These are phyloP conservation scores for Hypoxylon fragiforme DNA, from an alignment of 495 filamentous ascomycete species.

Conservation along the genomic window DNA sequence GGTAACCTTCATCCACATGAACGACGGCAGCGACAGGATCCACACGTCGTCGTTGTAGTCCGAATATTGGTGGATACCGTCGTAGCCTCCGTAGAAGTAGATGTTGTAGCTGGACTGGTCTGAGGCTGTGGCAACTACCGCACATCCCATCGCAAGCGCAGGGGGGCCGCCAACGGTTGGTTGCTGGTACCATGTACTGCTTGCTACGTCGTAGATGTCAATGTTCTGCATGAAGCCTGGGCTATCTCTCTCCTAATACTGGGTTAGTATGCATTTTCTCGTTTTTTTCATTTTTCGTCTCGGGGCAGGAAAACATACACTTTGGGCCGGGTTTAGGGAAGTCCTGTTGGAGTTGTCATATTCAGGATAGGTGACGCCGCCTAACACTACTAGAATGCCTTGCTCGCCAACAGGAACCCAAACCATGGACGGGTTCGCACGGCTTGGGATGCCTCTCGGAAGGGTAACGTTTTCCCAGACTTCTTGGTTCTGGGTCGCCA, in stretches of 20 bases:
- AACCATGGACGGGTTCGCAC: constrained; percentile 65
- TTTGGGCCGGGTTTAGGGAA: constrained; percentile 46
- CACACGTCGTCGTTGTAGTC: constrained; percentile 67
- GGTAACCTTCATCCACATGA: constrained; percentile 70
- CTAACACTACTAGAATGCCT: constrained; percentile 67
- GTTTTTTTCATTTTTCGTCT: too few species aligned
- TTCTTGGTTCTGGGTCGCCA: constrained; percentile 52
- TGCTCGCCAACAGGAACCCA: constrained; percentile 69
- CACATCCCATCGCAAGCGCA: constrained; percentile 63
- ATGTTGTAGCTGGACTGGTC: constrained; percentile 70
- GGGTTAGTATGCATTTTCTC: constrained; percentile 19
- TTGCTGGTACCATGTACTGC: constrained; percentile 63
- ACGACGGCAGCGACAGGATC: constrained; percentile 73
- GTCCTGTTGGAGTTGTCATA: constrained; percentile 33
- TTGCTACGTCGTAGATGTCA: constrained; percentile 68
- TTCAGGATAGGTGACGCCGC: constrained; percentile 63
- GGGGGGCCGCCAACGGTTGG: constrained; percentile 60
- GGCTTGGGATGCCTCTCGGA: constrained; percentile 51
- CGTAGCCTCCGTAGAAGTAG: constrained; percentile 75
- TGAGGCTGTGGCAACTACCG: constrained; percentile 61
- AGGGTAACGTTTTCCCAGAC: constrained; percentile 62
- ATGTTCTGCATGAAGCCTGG: constrained; percentile 66
- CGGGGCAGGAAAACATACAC: constrained; percentile 45
- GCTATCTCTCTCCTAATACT: constrained; percentile 46
- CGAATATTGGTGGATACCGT: constrained; percentile 46